phyloP scores from a whole-genome alignment of 2,329 filamentous ascomycete species.

The Phialocephala sp. region DNA sequence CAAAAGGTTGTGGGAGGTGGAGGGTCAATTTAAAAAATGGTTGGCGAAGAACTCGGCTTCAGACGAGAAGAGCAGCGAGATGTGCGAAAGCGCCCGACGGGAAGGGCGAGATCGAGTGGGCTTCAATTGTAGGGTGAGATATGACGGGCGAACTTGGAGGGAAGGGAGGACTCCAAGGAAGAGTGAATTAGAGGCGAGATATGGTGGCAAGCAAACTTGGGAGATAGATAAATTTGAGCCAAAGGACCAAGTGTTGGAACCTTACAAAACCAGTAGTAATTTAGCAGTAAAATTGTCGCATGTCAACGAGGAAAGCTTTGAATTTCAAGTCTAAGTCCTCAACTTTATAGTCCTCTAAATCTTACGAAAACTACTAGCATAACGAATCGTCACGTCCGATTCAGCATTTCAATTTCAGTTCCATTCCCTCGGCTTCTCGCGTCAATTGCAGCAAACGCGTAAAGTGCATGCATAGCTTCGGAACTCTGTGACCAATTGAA shows the following conservation, averaged over 20 bases:
- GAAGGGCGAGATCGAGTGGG: background rate
- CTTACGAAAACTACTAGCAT: slow-evolving; percentile 13
- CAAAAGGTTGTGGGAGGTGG: background rate
- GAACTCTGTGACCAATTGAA: slow-evolving; percentile 28
- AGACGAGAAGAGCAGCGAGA: background rate
- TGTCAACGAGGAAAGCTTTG: slow-evolving; percentile 9
- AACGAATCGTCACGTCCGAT: slow-evolving; percentile 35
- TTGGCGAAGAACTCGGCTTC: background rate
- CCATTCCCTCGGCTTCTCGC: slow-evolving; percentile 11
- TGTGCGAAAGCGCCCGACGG: background rate
- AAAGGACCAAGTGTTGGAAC: background rate
- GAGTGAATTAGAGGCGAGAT: background rate
- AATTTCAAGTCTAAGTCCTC: slow-evolving; percentile 10
- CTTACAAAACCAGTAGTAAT: background rate
- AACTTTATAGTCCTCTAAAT: slow-evolving; percentile 27
- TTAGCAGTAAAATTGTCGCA: slow-evolving; percentile 2
- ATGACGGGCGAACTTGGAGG: background rate
- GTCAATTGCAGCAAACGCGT: slow-evolving; percentile 22
- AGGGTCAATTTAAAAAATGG: background rate
- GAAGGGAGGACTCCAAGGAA: background rate
- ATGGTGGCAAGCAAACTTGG: slow-evolving; percentile 7
- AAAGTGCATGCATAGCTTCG: slow-evolving; percentile 32
- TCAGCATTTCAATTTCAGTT: slow-evolving; percentile 13
- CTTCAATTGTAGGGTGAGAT: background rate
- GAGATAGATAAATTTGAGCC: background rate